phyloP scores from a whole-genome alignment of 257 asterid genomes.

The Solanum phureja region DNA sequence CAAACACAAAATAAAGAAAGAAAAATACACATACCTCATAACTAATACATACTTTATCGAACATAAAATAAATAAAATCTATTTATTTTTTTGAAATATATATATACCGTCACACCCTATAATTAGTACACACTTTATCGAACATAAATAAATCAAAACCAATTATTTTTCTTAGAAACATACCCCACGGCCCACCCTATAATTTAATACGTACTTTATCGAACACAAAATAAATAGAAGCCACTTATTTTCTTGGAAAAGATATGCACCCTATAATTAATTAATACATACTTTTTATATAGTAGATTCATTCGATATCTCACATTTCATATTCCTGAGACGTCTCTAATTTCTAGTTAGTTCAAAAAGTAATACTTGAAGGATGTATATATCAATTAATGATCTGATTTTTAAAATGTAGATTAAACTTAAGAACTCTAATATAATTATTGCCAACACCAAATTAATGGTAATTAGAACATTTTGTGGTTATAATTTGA shows the following conservation, averaged over 20 bases:
- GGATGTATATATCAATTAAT: not conserved
- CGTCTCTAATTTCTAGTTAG: not conserved
- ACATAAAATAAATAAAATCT: no score
- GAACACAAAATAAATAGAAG: not conserved
- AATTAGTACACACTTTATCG: no score
- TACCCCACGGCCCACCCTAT: no score
- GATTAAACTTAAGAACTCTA: not conserved
- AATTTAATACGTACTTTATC: no score
- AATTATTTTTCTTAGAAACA: no score
- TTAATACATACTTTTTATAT: not conserved
- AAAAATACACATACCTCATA: no score
- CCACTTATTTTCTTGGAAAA: not conserved
- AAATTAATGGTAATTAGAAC: not conserved
- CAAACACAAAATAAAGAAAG: no score
- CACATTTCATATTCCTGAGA: not conserved
- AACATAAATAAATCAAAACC: no score
- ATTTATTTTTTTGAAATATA: no score
- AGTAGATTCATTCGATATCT: not conserved
- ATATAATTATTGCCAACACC: not conserved
- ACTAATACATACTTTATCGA: no score
- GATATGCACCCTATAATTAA: not conserved
- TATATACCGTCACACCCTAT: no score
- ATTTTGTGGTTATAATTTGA: not conserved
- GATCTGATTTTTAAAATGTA: not conserved
- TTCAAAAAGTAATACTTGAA: not conserved